Evolutionary conservation across 164 flowering plant species (phyloP).

Genomic region (Magnolia sinica): DNA sequence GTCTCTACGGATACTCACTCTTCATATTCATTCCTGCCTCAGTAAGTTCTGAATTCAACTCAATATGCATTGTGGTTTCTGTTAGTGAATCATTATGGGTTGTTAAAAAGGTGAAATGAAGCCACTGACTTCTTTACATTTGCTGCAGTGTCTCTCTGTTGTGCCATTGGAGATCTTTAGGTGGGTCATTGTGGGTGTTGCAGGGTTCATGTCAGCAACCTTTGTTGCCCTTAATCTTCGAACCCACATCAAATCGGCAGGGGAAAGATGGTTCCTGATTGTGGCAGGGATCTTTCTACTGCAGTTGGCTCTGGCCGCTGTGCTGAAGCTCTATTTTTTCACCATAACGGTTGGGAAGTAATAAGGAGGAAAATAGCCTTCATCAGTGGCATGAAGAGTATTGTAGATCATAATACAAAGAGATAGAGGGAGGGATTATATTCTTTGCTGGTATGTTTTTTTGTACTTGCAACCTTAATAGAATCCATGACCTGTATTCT

Average conservation of each 20-base stretch:
- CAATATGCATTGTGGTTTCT: neutral
- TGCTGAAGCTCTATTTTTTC: slow-evolving; percentile 82
- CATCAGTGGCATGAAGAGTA: neutral
- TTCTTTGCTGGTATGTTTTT: neutral
- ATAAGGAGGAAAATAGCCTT: neutral
- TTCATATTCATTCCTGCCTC: slow-evolving; percentile 92
- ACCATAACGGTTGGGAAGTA: slow-evolving; percentile 54
- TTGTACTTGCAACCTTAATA: neutral
- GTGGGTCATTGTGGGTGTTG: slow-evolving; percentile 90
- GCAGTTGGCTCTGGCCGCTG: slow-evolving; percentile 85
- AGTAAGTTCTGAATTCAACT: slow-evolving; percentile 42
- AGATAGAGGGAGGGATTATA: neutral
- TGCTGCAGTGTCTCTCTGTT: slow-evolving; percentile 71
- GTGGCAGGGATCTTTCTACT: slow-evolving; percentile 84
- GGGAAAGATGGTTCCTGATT: slow-evolving; percentile 91
- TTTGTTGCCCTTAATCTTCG: slow-evolving; percentile 91
- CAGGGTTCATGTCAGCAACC: slow-evolving; percentile 95
- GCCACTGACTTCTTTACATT: neutral
- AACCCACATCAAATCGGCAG: slow-evolving; percentile 83
- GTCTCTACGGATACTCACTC: slow-evolving; percentile 92
- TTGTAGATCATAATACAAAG: slow-evolving; percentile 4
- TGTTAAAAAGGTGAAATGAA: neutral
- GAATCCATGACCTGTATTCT: slow-evolving; percentile 8
- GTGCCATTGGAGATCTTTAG: slow-evolving; percentile 77
- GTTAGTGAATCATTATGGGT: neutral